phyloP scores from a whole-genome alignment of 2,329 filamentous ascomycete species.

The Grosmannia clavigera region DNA sequence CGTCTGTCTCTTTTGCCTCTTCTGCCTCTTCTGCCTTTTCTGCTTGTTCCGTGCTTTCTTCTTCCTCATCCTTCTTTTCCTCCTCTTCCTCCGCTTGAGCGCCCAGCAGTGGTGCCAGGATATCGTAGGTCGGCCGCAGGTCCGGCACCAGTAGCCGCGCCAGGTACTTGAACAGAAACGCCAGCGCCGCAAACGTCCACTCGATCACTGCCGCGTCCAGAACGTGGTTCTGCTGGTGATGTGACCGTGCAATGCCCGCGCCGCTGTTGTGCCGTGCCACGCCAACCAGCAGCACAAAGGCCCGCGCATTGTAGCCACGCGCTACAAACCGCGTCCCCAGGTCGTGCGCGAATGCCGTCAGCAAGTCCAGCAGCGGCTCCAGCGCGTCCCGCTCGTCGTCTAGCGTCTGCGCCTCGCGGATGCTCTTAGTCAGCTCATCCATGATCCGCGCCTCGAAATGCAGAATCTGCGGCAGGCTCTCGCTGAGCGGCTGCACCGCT shows the following conservation, averaged over 20 bases:
- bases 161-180: slow-evolving; percentile 95
- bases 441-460: slow-evolving; percentile 84
- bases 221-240: slow-evolving; percentile 40
- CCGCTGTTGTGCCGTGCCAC: slow-evolving; percentile 39
- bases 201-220: slow-evolving; percentile 83
- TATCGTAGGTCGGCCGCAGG: slow-evolving; percentile 68
- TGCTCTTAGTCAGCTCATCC: slow-evolving; percentile 60
- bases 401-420: slow-evolving; percentile 39
- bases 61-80: neutral
- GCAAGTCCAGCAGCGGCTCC: slow-evolving; percentile 75
- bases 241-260: slow-evolving; percentile 6
- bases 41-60: neutral
- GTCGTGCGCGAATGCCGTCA: slow-evolving; percentile 91
- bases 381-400: slow-evolving; percentile 54
- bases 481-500: slow-evolving; percentile 64
- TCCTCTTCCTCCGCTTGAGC: slow-evolving; percentile 32
- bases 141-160: slow-evolving; percentile 78
- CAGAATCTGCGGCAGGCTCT: slow-evolving; percentile 83
- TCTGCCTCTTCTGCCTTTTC: neutral
- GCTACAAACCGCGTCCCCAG: slow-evolving; percentile 69
- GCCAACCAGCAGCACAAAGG: slow-evolving; percentile 62
- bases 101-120: slow-evolving; percentile 75
- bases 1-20: neutral
- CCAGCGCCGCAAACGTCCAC: slow-evolving; percentile 89
- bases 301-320: slow-evolving; percentile 61